Percentiles rank a stretch among this genome's conserved stretches.
phyloP scores from a whole-genome alignment of 208 protist species.

The Leishmania turanica region DNA sequence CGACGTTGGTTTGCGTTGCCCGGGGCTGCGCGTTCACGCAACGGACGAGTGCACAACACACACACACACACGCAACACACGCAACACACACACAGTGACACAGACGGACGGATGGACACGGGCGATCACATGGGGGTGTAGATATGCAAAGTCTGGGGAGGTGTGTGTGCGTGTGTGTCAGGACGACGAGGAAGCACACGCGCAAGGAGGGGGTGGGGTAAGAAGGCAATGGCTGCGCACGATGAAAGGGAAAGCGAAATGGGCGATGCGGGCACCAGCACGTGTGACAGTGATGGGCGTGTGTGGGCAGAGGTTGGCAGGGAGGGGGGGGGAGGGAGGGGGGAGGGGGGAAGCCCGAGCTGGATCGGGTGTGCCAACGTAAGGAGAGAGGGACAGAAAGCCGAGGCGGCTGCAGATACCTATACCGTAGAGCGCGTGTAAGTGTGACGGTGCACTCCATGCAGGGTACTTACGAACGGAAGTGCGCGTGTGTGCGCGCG shows the following conservation, averaged over 20 bases:
- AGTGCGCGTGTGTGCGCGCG: neutral
- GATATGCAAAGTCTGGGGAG: too few relatives aligned
- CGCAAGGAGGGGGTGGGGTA: too few relatives aligned
- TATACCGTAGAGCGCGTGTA: neutral
- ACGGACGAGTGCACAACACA: too few relatives aligned
- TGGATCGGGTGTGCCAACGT: neutral
- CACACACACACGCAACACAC: too few relatives aligned
- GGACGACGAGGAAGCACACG: too few relatives aligned
- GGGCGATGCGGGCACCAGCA: neutral
- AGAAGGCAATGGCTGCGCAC: too few relatives aligned
- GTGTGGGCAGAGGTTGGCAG: neutral
- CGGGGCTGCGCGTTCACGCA: neutral
- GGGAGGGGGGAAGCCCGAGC: neutral
- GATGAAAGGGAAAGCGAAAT: neutral
- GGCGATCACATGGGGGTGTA: too few relatives aligned
- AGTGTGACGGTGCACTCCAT: neutral
- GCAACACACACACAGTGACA: too few relatives aligned
- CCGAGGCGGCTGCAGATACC: neutral
- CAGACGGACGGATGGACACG: neutral
- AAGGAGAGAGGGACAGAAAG: conserved; percentile 9
- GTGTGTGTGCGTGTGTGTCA: too few relatives aligned
- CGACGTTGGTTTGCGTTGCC: neutral
- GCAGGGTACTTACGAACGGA: too few relatives aligned
- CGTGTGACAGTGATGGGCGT: neutral
- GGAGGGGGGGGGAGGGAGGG: too few relatives aligned